Evolutionary conservation across 108 stramenopile species (phyloP).

Genomic region (Skeletonema tropicum): DNA sequence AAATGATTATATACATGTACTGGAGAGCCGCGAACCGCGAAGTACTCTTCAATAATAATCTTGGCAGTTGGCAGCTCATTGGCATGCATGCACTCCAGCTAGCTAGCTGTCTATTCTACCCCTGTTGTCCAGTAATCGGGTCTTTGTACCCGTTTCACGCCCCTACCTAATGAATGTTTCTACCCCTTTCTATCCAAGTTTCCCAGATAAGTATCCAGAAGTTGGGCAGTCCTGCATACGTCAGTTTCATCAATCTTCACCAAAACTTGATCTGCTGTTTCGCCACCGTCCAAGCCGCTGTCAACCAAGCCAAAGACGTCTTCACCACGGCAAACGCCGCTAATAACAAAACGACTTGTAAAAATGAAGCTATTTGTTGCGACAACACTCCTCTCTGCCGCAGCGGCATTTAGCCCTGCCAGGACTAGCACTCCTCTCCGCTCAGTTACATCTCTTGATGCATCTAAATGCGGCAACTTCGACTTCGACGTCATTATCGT

Average conservation of each 20-base stretch:
- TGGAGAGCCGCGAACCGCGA: no score
- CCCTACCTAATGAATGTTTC: no score
- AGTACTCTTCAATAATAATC: no score
- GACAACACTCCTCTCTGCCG: constrained; percentile 28
- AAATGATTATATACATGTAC: no score
- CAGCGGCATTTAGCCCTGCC: constrained; percentile 23
- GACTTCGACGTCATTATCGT: constrained; percentile 93
- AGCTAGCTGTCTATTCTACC: no score
- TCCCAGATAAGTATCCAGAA: not conserved
- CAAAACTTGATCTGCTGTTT: not conserved
- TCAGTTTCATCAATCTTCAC: not conserved
- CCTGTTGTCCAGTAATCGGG: not conserved
- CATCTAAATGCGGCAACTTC: constrained; percentile 52
- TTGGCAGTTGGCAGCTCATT: no score
- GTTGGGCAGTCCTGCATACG: not conserved
- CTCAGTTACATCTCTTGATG: constrained; percentile 21
- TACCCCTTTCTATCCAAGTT: no score
- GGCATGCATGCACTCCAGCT: no score
- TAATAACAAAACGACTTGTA: not conserved
- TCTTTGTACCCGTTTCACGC: not conserved
- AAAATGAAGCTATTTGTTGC: constrained; percentile 27
- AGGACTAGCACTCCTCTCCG: constrained; percentile 6
- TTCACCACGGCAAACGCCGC: not conserved
- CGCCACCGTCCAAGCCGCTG: not conserved
- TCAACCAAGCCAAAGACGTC: no score